Percentiles rank a stretch among this genome's conserved stretches.
These are phyloP conservation scores for Scleroderma bovista DNA, from an alignment of 768 basidiomycete species.

Conservation along the genomic window DNA sequence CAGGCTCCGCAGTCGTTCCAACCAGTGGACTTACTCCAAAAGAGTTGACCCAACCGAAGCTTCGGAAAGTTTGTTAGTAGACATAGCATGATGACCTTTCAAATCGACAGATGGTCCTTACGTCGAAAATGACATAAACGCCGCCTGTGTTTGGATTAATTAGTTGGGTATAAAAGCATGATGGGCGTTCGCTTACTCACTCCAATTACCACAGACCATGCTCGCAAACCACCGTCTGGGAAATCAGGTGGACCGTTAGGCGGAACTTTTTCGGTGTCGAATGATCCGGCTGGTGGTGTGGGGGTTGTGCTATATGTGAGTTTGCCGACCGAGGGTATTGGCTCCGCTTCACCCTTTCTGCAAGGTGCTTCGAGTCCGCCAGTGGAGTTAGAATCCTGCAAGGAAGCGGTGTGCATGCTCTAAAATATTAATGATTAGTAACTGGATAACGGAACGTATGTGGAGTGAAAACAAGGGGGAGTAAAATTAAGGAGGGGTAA, in stretches of 20 bases:
- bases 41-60: conserved; percentile 6
- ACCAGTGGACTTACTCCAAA: conserved; percentile 1
- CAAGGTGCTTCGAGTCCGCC: background rate
- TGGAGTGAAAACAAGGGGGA: background rate
- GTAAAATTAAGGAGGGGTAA: background rate
- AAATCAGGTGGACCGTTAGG: background rate
- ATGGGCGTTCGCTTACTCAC: background rate
- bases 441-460: background rate
- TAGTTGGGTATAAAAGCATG: background rate
- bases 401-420: background rate
- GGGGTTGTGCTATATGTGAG: background rate
- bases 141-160: background rate
- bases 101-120: background rate
- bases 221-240: conserved; percentile 8
- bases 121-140: conserved; percentile 4
- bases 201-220: conserved; percentile 10
- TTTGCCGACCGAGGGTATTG: background rate
- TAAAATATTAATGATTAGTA: background rate
- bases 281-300: background rate
- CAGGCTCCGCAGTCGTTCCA: background rate
- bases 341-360: background rate
- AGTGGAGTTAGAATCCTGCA: background rate
- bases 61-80: background rate
- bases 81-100: background rate
- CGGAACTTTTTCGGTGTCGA: background rate